Evolutionary conservation across 306 rosid genomes (phyloP).

Genomic region (Prunus campanulata): DNA sequence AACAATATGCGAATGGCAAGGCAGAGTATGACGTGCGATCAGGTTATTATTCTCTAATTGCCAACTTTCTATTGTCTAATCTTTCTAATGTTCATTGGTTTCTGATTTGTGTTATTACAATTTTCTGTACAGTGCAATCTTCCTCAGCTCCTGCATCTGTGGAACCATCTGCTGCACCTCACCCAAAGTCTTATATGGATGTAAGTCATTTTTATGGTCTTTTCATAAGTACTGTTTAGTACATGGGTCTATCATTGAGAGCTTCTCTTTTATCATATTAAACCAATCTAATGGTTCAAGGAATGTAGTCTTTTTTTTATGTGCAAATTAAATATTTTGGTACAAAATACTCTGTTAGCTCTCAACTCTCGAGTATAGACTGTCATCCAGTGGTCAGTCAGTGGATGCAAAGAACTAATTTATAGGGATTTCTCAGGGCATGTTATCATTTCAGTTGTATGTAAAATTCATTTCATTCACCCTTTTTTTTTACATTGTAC

Average conservation of each 20-base stretch:
- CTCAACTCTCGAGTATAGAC: not conserved
- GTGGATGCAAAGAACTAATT: not conserved
- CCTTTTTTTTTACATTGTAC: too few relatives aligned
- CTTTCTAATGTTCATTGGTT: constrained; percentile 13
- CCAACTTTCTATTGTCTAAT: not conserved
- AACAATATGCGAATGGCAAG: constrained; percentile 60
- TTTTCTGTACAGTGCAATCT: constrained; percentile 68
- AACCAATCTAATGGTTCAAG: not conserved
- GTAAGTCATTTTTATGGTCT: constrained; percentile 36
- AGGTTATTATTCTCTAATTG: constrained; percentile 43
- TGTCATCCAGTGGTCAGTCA: not conserved
- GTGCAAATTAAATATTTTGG: not conserved
- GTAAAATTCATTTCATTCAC: too few relatives aligned
- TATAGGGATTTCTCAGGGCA: not conserved
- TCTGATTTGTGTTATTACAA: constrained; percentile 7
- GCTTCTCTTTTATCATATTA: not conserved
- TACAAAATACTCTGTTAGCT: not conserved
- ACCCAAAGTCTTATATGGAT: constrained; percentile 77
- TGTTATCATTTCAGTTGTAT: not conserved
- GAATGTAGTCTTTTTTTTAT: not conserved
- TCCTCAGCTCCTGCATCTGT: constrained; percentile 65
- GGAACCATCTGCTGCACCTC: constrained; percentile 69
- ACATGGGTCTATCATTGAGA: not conserved
- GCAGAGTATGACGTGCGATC: constrained; percentile 52
- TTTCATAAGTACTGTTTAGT: not conserved